phyloP scores from a whole-genome alignment of 306 rosid species.

The Delonix regia region DNA sequence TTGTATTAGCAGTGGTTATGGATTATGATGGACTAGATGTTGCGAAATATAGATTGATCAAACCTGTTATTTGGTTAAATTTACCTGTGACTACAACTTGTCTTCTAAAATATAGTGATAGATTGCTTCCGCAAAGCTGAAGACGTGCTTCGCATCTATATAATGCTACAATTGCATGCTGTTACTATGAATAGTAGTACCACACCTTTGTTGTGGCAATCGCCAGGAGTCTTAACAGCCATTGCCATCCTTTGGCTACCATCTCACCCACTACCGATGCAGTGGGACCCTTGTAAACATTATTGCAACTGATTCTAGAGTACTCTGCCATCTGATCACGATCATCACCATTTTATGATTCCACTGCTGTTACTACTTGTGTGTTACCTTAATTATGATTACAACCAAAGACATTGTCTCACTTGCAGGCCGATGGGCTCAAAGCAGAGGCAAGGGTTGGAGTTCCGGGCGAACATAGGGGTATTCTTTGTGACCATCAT shows the following conservation, averaged over 20 bases:
- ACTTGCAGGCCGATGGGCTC: conserved; percentile 88
- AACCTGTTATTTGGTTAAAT: neutral
- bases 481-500: conserved; percentile 84
- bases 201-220: neutral
- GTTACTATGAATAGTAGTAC: neutral
- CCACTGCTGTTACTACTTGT: neutral
- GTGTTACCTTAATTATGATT: neutral
- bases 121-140: neutral
- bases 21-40: neutral
- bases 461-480: conserved; percentile 85
- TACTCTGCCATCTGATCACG: neutral
- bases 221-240: neutral
- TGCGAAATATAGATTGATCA: neutral
- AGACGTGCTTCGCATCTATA: neutral
- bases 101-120: neutral
- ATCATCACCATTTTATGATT: neutral
- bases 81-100: neutral
- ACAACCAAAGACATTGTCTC: neutral
- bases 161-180: neutral
- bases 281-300: neutral
- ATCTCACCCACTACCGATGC: neutral
- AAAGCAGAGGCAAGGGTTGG: conserved; percentile 92
- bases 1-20: neutral
- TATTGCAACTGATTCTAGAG: neutral
- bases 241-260: neutral